phyloP scores from a whole-genome alignment of 129 eudicot species.

The Logfia minima region DNA sequence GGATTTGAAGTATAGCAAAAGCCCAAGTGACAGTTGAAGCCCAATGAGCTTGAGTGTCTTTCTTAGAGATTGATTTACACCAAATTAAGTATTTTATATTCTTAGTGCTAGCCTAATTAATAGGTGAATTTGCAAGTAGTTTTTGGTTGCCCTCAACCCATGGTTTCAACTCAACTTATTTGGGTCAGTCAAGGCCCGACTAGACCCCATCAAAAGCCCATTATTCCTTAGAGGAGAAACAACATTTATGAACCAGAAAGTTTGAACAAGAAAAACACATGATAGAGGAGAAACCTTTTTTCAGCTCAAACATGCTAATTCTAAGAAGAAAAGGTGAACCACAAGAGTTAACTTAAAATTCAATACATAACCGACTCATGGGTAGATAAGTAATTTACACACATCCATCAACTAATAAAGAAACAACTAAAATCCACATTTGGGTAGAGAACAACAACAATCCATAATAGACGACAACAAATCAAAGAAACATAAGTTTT shows the following conservation, averaged over 20 bases:
- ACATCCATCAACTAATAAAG: constrained; percentile 23
- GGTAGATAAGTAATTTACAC: constrained; percentile 44
- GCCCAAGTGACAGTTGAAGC: too few relatives aligned
- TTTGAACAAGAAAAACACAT: too few relatives aligned
- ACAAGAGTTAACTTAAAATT: constrained; percentile 20
- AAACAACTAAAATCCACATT: constrained; percentile 20
- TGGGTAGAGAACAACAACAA: constrained; percentile 16
- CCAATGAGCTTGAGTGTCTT: too few relatives aligned
- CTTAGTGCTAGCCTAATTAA: too few relatives aligned
- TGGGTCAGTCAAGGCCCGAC: background rate
- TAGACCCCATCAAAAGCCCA: background rate
- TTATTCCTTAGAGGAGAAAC: background rate
- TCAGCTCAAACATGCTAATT: too few relatives aligned
- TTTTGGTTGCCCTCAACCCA: too few relatives aligned
- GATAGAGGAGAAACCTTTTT: background rate
- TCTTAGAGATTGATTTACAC: too few relatives aligned
- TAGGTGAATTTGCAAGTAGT: too few relatives aligned
- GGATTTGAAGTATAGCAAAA: too few relatives aligned
- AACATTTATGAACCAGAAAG: too few relatives aligned
- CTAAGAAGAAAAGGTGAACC: constrained; percentile 19
- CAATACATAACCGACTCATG: constrained; percentile 33
- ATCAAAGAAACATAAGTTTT: constrained; percentile 9
- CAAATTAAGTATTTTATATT: too few relatives aligned
- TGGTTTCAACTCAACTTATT: too few relatives aligned
- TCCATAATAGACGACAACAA: background rate